Evolutionary conservation across 129 eudicot genomes (phyloP).

Genomic region (Flaveria sonorensis): DNA sequence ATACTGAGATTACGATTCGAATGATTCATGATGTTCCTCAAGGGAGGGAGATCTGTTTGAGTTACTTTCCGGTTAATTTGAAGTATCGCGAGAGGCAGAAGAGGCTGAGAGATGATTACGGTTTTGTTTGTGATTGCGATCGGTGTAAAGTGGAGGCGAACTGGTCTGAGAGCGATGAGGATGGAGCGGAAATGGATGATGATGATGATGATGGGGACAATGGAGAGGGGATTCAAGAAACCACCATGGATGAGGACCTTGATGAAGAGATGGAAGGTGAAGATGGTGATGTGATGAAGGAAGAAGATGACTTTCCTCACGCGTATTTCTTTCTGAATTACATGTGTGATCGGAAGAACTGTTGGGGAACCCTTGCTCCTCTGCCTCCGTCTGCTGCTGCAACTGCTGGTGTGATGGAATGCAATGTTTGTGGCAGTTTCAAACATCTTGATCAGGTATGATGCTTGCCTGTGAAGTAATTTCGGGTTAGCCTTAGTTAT

Average conservation of each 20-base stretch:
- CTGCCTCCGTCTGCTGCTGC: constrained; percentile 50
- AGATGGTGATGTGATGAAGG: constrained; percentile 35
- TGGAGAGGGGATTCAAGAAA: constrained; percentile 26
- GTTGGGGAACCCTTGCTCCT: constrained; percentile 97
- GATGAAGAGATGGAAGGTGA: constrained; percentile 48
- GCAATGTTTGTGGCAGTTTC: constrained; percentile 76
- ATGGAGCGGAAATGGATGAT: constrained; percentile 35
- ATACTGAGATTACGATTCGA: constrained; percentile 67
- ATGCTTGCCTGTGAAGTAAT: background rate
- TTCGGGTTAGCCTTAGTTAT: background rate
- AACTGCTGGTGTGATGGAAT: constrained; percentile 55
- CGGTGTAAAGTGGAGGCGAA: constrained; percentile 84
- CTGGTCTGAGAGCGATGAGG: constrained; percentile 81
- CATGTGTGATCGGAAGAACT: constrained; percentile 77
- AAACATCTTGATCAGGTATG: constrained; percentile 46
- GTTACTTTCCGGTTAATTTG: constrained; percentile 88
- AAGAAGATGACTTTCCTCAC: constrained; percentile 72
- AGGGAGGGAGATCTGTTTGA: constrained; percentile 78
- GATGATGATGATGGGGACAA: constrained; percentile 8
- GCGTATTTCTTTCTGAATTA: constrained; percentile 80
- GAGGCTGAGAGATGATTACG: constrained; percentile 79
- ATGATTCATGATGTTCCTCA: constrained; percentile 75
- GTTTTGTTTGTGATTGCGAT: constrained; percentile 79
- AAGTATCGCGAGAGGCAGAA: constrained; percentile 67
- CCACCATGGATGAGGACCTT: constrained; percentile 44